Conservation (phyloP, 805 yeast species). For the Wickerhamiella slavikovae region DNA sequence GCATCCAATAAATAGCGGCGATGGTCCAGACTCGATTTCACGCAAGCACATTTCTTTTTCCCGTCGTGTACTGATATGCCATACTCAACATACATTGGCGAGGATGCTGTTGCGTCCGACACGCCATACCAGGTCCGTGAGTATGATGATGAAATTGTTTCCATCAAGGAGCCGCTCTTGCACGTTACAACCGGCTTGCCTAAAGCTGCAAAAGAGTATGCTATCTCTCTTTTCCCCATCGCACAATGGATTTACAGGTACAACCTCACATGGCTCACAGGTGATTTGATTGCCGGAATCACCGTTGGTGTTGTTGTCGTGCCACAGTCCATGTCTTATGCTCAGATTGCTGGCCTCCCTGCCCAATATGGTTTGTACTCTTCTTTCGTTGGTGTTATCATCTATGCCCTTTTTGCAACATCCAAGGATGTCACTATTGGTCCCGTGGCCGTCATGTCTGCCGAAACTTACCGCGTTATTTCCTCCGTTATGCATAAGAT, state of each 20-base stretch:
- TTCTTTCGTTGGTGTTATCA: conserved; percentile 75
- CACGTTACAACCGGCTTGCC: conserved; percentile 7
- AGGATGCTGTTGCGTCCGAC: too few species aligned
- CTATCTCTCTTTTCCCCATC: conserved; percentile 56
- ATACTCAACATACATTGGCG: too few species aligned
- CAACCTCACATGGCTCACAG: conserved; percentile 55
- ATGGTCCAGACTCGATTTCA: too few species aligned
- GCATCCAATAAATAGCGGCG: too few species aligned
- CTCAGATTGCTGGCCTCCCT: conserved; percentile 59
- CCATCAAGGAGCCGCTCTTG: conserved; percentile 6
- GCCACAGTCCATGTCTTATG: conserved; percentile 93
- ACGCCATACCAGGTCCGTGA: too few species aligned
- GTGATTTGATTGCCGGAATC: conserved; percentile 78
- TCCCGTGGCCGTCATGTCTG: conserved; percentile 91
- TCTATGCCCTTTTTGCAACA: conserved; percentile 81
- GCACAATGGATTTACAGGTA: conserved; percentile 70
- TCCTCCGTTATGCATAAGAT: conserved; percentile 35
- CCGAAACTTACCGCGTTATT: conserved; percentile 63
- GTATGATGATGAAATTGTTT: conserved; percentile 3
- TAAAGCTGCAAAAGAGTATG: conserved; percentile 23
- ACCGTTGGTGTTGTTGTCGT: conserved; percentile 86
- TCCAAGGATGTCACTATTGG: conserved; percentile 92
- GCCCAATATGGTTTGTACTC: conserved; percentile 82
- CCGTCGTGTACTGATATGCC: too few species aligned
- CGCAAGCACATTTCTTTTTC: too few species aligned